Percentiles rank a stretch among this genome's conserved stretches.
Evolutionary conservation across 805 yeast species (phyloP).

Genomic region (Saccharomycopsis schoenii): DNA sequence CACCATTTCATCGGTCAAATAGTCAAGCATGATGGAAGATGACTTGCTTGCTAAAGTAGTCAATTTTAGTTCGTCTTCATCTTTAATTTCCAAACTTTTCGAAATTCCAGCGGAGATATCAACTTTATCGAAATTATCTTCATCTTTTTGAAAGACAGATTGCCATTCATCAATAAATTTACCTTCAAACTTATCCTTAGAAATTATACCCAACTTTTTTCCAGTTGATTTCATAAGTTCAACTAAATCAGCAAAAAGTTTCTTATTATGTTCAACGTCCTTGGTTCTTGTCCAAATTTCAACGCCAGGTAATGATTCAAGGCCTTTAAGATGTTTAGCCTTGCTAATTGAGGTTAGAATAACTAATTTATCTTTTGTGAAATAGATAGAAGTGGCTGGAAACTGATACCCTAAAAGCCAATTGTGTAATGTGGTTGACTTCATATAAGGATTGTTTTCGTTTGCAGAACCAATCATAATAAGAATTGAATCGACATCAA

Average conservation of each 20-base stretch:
- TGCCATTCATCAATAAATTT: conserved; percentile 80
- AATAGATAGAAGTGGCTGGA: conserved; percentile 74
- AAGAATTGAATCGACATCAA: conserved; percentile 41
- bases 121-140: conserved; percentile 30
- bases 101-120: conserved; percentile 49
- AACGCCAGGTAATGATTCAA: conserved; percentile 35
- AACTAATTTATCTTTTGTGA: conserved; percentile 48
- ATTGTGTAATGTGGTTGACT: conserved; percentile 75
- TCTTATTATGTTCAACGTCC: conserved; percentile 66
- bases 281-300: conserved; percentile 67
- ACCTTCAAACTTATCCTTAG: conserved; percentile 73
- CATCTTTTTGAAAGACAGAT: conserved; percentile 30
- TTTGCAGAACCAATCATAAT: conserved; percentile 78
- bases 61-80: conserved; percentile 60
- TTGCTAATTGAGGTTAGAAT: conserved; percentile 77
- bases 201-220: conserved; percentile 52
- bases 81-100: conserved; percentile 61
- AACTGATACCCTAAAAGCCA: conserved; percentile 95
- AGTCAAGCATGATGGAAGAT: conserved; percentile 68
- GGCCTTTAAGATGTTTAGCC: conserved; percentile 63
- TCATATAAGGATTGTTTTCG: conserved; percentile 82
- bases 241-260: conserved; percentile 49
- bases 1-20: conserved; percentile 81
- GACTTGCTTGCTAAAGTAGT: conserved; percentile 66
- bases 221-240: conserved; percentile 35